phyloP scores from a whole-genome alignment of 2,329 filamentous ascomycete species.

The Pseudogymnoascus sp. region DNA sequence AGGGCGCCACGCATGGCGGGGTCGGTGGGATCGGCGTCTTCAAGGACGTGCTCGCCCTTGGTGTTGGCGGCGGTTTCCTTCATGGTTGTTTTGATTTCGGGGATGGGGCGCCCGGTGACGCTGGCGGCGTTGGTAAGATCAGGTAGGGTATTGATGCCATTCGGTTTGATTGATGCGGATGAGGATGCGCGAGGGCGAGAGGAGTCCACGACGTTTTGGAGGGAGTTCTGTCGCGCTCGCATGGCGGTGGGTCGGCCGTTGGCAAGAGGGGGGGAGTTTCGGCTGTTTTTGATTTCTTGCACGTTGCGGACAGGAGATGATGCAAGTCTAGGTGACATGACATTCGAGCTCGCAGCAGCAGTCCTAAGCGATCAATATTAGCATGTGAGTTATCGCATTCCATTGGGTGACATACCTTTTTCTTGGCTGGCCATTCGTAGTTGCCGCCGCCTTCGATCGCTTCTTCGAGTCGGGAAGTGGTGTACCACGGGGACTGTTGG shows the following conservation, averaged over 20 bases:
- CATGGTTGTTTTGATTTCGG: constrained; percentile 46
- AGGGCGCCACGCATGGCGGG: constrained; percentile 23
- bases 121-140: constrained; percentile 25
- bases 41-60: constrained; percentile 27
- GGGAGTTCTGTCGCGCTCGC: constrained; percentile 69
- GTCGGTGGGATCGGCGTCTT: constrained; percentile 30
- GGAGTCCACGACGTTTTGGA: constrained; percentile 51
- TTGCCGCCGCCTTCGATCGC: constrained; percentile 59
- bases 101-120: constrained; percentile 27
- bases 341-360: constrained; percentile 41
- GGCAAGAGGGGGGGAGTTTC: constrained; percentile 52
- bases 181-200: constrained; percentile 49
- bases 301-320: constrained; percentile 69
- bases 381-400: constrained; percentile 9
- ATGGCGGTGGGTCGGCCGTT: constrained; percentile 58
- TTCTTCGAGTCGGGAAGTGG: constrained; percentile 63
- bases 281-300: constrained; percentile 49
- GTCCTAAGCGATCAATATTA: constrained; percentile 30
- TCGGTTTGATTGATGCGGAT: constrained; percentile 54
- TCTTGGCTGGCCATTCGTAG: constrained; percentile 63
- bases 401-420: constrained; percentile 54
- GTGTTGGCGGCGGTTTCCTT: constrained; percentile 39
- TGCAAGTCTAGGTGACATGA: constrained; percentile 62
- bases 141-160: constrained; percentile 37
- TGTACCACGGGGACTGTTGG: constrained; percentile 61